Evolutionary conservation across 2,329 filamentous ascomycete species (phyloP).

Genomic region (Pseudocercospora vitis): DNA sequence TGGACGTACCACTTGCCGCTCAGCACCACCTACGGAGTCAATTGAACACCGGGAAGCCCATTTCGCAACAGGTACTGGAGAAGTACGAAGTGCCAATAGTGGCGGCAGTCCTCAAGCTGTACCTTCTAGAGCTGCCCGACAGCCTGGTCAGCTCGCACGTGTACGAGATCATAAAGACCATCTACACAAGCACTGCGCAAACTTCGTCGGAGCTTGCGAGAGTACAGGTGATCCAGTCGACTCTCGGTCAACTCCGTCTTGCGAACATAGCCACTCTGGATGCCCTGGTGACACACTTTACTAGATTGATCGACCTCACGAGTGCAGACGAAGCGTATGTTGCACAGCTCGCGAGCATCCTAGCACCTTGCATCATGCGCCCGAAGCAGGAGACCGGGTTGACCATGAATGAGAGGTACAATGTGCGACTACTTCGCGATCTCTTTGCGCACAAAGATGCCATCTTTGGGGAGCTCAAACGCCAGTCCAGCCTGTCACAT

Average conservation of each 20-base stretch:
- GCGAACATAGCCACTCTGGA: constrained; percentile 99
- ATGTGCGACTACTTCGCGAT: constrained; percentile 85
- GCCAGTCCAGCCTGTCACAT: constrained; percentile 71
- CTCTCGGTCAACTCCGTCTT: constrained; percentile 87
- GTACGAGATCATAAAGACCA: constrained; percentile 97
- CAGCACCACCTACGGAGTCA: constrained; percentile 80
- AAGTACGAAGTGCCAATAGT: constrained; percentile 94
- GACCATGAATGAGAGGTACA: constrained; percentile 93
- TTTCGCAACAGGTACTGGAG: constrained; percentile 72
- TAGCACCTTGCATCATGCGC: constrained; percentile 84
- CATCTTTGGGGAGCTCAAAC: constrained; percentile 95
- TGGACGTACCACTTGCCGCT: constrained; percentile 81
- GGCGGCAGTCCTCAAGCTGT: constrained; percentile 88
- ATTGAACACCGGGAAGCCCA: constrained; percentile 83
- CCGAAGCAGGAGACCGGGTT: constrained; percentile 84
- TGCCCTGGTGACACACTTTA: constrained; percentile 97
- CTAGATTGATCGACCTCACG: constrained; percentile 90
- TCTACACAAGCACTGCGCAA: constrained; percentile 79
- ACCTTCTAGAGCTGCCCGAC: constrained; percentile 92
- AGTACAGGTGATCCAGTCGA: constrained; percentile 90
- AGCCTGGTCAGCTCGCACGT: constrained; percentile 98
- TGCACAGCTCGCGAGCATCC: constrained; percentile 66
- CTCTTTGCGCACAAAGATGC: constrained; percentile 90
- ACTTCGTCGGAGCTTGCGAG: constrained; percentile 76
- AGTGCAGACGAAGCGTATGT: constrained; percentile 91